Base-by-base conservation (phyloP, 192 early-diverging fungal species). In the Mortierella alpina region DNA sequence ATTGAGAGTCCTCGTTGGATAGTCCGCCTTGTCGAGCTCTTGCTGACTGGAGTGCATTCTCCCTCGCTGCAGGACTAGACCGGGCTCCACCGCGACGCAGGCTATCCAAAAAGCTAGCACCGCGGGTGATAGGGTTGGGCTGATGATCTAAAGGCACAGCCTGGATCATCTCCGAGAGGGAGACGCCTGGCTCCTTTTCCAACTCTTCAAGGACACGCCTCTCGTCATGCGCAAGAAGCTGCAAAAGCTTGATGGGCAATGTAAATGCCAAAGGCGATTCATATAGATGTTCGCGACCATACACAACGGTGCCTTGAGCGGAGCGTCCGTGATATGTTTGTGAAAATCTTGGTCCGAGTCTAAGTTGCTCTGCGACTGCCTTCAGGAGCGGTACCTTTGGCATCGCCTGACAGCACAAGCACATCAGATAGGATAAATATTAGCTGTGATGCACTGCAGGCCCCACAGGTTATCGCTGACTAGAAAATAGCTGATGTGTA, bases 221-320 rank as follows among this genome's bases (percentile, higher is more conserved):
- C 23, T 79, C 76, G 52, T 79, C 76, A 17, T 79, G 18, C 6
- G 76, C 76, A 6, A 79, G 31, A 18, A 71, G 46, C n/a, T 65
- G 76, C 2, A 79, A 52, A 3, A 79, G 22, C 42, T 79, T 79
- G n/a, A 71, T 22, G 7, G 76, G 76, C 5, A 79, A n/a, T 0
- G 69, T 40, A 18, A 79, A 79, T 7, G 76, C 69, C 23, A 79
- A 47, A 5, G 76, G 58, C n/a, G 76, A 79, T 40, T 79, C 76
- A 45, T 79, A 79, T 4, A 79, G 59, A 55, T 67, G 46, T 18
- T 79, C 76, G 44, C 76, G 76, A 23, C 63, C 68, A 54, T 71
- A 79, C 1, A 79, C 49, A n/a, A 52, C 44, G 8, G 76, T 71
- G 15, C 69, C 76, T 41, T 64, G 68, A 10, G 63, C 64, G 15